Percentiles rank a stretch among this genome's conserved stretches.
These are phyloP conservation scores for Colletotrichum spinosum DNA, from an alignment of 2,329 filamentous ascomycete genomes.

Conservation along the genomic window DNA sequence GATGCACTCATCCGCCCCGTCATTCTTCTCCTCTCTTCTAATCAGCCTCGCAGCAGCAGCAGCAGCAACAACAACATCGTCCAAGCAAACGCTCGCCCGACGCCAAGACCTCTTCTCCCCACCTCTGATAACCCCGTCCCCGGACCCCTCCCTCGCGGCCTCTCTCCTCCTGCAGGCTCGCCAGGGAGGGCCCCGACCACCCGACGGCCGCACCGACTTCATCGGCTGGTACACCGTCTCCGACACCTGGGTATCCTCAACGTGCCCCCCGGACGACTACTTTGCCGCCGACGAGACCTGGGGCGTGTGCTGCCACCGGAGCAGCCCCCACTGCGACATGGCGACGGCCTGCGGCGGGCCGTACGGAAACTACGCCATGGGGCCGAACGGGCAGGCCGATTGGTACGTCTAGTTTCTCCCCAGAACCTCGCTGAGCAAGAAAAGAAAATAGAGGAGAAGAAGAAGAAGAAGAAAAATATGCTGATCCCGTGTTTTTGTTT, in stretches of 20 bases:
- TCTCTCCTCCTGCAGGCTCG: background rate
- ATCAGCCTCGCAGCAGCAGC: too few species aligned
- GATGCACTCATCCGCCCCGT: too few species aligned
- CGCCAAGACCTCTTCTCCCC: background rate
- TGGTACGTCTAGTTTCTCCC: background rate
- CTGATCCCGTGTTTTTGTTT: background rate
- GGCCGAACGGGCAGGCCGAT: constrained; percentile 21
- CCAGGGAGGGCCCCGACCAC: background rate
- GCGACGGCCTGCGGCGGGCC: constrained; percentile 28
- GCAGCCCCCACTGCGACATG: constrained; percentile 15
- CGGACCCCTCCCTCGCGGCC: background rate
- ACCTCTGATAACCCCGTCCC: constrained; percentile 7
- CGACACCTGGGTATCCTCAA: constrained; percentile 13
- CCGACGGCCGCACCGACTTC: constrained; percentile 18
- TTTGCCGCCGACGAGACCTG: constrained; percentile 25
- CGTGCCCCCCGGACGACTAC: constrained; percentile 21
- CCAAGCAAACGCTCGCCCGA: background rate
- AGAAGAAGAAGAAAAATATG: too few species aligned
- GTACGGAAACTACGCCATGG: constrained; percentile 11
- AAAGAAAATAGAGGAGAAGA: too few species aligned
- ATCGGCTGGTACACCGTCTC: constrained; percentile 27
- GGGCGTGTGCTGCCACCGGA: constrained; percentile 23
- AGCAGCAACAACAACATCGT: too few species aligned
- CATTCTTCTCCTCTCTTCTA: too few species aligned
- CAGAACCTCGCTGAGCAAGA: background rate